Evolutionary conservation across 2,329 filamentous ascomycete species (phyloP).

Genomic region (Cryphonectria naterciae): DNA sequence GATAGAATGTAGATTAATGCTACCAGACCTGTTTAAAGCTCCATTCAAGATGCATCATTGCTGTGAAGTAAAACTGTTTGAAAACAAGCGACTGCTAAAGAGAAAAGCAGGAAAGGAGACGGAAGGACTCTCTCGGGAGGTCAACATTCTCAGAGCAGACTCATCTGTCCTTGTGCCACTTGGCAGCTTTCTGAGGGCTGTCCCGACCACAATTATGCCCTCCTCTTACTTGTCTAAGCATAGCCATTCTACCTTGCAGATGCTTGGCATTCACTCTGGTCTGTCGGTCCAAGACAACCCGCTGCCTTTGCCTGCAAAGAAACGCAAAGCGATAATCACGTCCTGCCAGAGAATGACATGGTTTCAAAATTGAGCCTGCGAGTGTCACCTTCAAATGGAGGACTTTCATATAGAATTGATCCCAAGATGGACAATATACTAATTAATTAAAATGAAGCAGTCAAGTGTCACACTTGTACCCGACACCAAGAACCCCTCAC

Average conservation of each 20-base stretch:
- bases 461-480: not conserved
- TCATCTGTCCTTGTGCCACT: not conserved
- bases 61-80: not conserved
- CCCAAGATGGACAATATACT: too few species aligned
- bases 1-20: not conserved
- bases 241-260: too few species aligned
- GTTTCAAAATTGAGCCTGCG: not conserved
- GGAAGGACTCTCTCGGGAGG: not conserved
- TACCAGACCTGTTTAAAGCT: not conserved
- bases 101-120: not conserved
- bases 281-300: too few species aligned
- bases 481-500: not conserved
- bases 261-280: too few species aligned
- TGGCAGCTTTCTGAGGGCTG: not conserved
- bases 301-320: too few species aligned
- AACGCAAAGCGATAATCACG: too few species aligned
- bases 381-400: not conserved
- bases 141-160: not conserved
- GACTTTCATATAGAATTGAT: not conserved
- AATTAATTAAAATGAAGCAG: not conserved
- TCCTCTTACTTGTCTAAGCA: not conserved
- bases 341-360: not conserved
- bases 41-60: not conserved
- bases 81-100: not conserved
- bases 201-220: not conserved